These are phyloP conservation scores for Scedosporium boydii DNA, from an alignment of 2,329 filamentous ascomycete genomes.

Conservation along the genomic window DNA sequence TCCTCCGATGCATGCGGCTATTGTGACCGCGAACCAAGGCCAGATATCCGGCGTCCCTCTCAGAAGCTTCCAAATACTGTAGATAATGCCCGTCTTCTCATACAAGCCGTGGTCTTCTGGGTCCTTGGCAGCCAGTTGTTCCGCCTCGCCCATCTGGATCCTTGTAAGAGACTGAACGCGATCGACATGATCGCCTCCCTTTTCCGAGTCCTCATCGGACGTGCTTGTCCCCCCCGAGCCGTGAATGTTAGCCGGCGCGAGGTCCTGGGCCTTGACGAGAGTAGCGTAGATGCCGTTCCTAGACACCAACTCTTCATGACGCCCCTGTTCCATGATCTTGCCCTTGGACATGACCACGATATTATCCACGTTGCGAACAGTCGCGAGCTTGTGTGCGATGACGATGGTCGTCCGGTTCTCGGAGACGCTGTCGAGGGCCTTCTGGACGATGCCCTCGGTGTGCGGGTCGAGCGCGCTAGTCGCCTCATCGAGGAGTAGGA, in stretches of 20 bases:
- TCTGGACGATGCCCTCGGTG: slow-evolving; percentile 42
- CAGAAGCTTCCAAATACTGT: slow-evolving; percentile 9
- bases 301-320: slow-evolving; percentile 46
- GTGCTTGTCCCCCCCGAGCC: not conserved
- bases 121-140: slow-evolving; percentile 21
- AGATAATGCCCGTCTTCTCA: slow-evolving; percentile 7
- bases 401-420: slow-evolving; percentile 53
- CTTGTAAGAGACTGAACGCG: not conserved
- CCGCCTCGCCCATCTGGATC: slow-evolving; percentile 16
- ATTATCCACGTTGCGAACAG: slow-evolving; percentile 51
- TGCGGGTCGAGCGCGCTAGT: slow-evolving; percentile 46
- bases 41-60: slow-evolving; percentile 7
- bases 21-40: slow-evolving; percentile 8
- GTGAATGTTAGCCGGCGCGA: slow-evolving; percentile 12
- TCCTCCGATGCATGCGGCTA: slow-evolving; percentile 8
- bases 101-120: slow-evolving; percentile 23
- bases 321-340: slow-evolving; percentile 49
- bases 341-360: slow-evolving; percentile 58
- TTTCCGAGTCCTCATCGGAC: slow-evolving; percentile 9
- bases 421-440: slow-evolving; percentile 43
- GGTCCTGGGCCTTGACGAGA: slow-evolving; percentile 35
- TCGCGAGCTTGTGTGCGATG: slow-evolving; percentile 54
- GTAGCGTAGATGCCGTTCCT: slow-evolving; percentile 37
- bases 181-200: slow-evolving; percentile 9
- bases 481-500: slow-evolving; percentile 60